Conservation (phyloP, 768 basidiomycete species). For the Xerocomus brunneocitrinus region DNA sequence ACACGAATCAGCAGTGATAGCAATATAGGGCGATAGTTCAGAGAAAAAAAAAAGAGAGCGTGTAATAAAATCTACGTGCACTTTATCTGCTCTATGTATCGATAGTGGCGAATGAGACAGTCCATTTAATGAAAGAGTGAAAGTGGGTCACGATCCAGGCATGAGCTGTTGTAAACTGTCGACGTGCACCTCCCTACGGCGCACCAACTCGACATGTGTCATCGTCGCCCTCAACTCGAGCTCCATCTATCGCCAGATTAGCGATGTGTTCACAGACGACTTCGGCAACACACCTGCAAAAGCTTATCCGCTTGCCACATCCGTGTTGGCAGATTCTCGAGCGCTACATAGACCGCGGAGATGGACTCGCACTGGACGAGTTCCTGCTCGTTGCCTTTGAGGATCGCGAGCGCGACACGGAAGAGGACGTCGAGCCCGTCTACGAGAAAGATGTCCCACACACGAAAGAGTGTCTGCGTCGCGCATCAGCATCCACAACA, state of each 20-base stretch:
- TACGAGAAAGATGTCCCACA: constrained; percentile 95
- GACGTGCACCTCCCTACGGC: constrained; percentile 51
- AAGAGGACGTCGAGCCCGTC: constrained; percentile 91
- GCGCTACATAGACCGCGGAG: constrained; percentile 81
- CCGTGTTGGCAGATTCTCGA: constrained; percentile 86
- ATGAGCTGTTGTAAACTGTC: constrained; percentile 40
- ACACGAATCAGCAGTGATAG: background rate
- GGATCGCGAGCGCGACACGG: constrained; percentile 82
- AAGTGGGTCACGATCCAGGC: constrained; percentile 14
- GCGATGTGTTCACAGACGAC: background rate
- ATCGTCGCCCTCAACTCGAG: constrained; percentile 51
- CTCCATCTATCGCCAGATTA: constrained; percentile 41
- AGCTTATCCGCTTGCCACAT: constrained; percentile 94
- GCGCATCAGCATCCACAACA: background rate
- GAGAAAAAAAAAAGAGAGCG: background rate
- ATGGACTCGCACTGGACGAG: constrained; percentile 81
- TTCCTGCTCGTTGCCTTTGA: constrained; percentile 80
- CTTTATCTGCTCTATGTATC: constrained; percentile 9
- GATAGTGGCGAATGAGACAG: background rate
- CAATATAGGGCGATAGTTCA: background rate
- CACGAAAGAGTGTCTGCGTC: constrained; percentile 79
- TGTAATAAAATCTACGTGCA: background rate
- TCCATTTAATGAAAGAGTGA: background rate
- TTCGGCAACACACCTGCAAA: constrained; percentile 55
- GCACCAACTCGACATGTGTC: constrained; percentile 51